These are phyloP conservation scores for Chrysoporthe puriensis DNA, from an alignment of 2,329 filamentous ascomycete species.

Conservation along the genomic window DNA sequence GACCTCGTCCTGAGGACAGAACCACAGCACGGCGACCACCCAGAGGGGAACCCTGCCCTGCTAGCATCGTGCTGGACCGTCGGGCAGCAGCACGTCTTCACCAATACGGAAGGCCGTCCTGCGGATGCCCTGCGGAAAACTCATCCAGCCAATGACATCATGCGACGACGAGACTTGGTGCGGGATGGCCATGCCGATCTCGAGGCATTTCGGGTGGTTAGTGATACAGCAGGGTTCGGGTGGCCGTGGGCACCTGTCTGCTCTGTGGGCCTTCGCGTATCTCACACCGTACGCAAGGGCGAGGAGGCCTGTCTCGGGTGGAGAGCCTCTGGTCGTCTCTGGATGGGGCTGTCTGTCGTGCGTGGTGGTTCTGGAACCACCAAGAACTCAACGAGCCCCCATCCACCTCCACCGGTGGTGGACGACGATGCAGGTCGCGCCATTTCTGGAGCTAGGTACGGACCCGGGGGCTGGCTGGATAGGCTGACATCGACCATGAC, in stretches of 20 bases:
- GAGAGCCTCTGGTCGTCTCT: neutral
- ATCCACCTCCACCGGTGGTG: too few relatives aligned
- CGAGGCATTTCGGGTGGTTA: slow-evolving; percentile 14
- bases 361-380: too few relatives aligned
- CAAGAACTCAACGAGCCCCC: too few relatives aligned
- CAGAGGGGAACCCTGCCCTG: neutral
- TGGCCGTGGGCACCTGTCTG: neutral
- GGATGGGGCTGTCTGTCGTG: too few relatives aligned
- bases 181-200: slow-evolving; percentile 26
- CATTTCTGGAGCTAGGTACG: neutral
- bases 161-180: slow-evolving; percentile 27
- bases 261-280: neutral
- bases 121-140: neutral
- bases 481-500: slow-evolving; percentile 29
- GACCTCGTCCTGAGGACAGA: too few relatives aligned
- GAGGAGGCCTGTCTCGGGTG: neutral
- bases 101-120: slow-evolving; percentile 18
- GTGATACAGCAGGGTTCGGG: neutral
- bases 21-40: neutral
- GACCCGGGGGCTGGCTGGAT: slow-evolving; percentile 15
- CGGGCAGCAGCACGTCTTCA: slow-evolving; percentile 1
- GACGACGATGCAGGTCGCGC: too few relatives aligned
- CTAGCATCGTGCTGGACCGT: neutral
- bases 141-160: slow-evolving; percentile 34
- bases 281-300: neutral